Conservation (phyloP, 805 yeast species). For the Pichia ethanolica region DNA sequence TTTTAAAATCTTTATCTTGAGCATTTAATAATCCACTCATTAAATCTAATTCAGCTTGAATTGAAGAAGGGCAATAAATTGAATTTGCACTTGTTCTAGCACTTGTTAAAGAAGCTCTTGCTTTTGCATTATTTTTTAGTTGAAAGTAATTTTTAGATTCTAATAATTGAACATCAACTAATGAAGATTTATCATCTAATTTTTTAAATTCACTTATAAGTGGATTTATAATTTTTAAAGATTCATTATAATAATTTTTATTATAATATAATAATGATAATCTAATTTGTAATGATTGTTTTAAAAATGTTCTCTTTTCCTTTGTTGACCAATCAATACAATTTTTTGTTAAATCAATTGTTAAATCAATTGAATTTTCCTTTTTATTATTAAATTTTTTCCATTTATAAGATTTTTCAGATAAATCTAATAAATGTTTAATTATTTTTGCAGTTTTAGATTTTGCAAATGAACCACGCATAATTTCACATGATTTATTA, state of each 20-base stretch:
- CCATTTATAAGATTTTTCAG: conserved; percentile 47
- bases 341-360: conserved; percentile 66
- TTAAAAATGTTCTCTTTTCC: conserved; percentile 79
- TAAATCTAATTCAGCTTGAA: conserved; percentile 90
- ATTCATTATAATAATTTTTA: conserved; percentile 55
- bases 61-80: conserved; percentile 86
- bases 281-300: conserved; percentile 82
- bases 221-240: conserved; percentile 62
- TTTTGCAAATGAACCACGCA: conserved; percentile 65
- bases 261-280: conserved; percentile 69
- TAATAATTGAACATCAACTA: conserved; percentile 90
- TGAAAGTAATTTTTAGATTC: conserved; percentile 90
- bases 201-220: conserved; percentile 82
- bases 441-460: conserved; percentile 92
- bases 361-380: conserved; percentile 50
- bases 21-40: conserved; percentile 95
- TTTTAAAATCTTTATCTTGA: conserved; percentile 92
- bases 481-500: conserved; percentile 57
- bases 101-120: conserved; percentile 86
- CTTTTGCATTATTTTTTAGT: conserved; percentile 81
- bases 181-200: conserved; percentile 89
- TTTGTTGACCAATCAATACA: conserved; percentile 81
- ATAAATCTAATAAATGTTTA: conserved; percentile 68
- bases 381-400: not conserved
- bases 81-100: conserved; percentile 98